Evolutionary conservation across 2,329 filamentous ascomycete species (phyloP), one percentile per base, ranked within the genome.

Genomic region (Diaporthe destruens): DNA sequence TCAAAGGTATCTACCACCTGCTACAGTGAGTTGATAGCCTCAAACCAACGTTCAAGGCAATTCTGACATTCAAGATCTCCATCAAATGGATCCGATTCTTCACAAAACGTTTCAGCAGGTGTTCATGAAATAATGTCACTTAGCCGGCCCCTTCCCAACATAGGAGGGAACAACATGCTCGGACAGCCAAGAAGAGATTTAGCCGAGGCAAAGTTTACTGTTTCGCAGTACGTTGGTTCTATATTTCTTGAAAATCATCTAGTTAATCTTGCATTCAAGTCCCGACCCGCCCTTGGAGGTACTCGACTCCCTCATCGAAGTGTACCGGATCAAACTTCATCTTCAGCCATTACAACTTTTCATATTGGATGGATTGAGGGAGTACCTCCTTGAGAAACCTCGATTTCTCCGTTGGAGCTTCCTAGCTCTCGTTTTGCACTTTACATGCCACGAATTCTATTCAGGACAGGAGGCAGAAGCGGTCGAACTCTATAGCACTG

Each of bases 251-350:
- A 54, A 25, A 6, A 54, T 29, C 6, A 6, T 54, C 14, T 32
- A 5, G n/a, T 23, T 54, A 16, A 54, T 25, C 29, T 14, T 25
- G 23, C 14, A 29, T 25, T 32, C 51, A 54, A 54, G 51, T 32
- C 51, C 51, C 23, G 14, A 54, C 29, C 51, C 51, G 18, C 51
- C 51, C 25, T 3, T 14, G 16, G 51, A 29, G 51, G 51, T 32
- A 23, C 12, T 54, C 51, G 51, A 54, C 23, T 23, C 29, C 25
- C 25, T 54, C 16, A 32, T 54, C 29, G 25, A 54, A 9, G 51
- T 54, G 6, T 54, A 54, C 51, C 51, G 51, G 9, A 54, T 29
- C 23, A 54, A 54, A 54, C 51, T 54, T 32, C 51, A 54, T 54
- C 12, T 29, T 54, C 51, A 54, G 23, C 51, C 51, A 32, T 32